Base-by-base conservation (phyloP, 1,284 basidiomycete species). In the Marasmius oreades region DNA sequence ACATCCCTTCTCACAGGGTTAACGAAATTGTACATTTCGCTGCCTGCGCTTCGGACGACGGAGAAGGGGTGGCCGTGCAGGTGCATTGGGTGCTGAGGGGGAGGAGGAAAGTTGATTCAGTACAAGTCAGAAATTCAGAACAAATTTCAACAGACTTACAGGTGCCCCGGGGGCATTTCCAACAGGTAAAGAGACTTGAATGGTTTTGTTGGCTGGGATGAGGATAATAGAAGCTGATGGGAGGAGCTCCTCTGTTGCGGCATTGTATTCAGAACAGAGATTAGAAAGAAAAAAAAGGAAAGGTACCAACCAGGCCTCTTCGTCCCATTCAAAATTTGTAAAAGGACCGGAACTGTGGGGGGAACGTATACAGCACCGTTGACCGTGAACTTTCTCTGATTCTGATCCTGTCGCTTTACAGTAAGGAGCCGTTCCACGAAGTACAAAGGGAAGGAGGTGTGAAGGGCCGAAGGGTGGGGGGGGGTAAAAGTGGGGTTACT, bases 271-370 rank as follows among this genome's bases (percentile, higher is more conserved):
- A n/a, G n/a, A n/a, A n/a, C n/a, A n/a, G n/a, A n/a, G n/a, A n/a
- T n/a, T n/a, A n/a, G n/a, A n/a, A n/a, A n/a, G n/a, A n/a, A n/a
- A n/a, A n/a, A n/a, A n/a, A n/a, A n/a, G n/a, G n/a, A n/a, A n/a
- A n/a, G n/a, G n/a, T n/a, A 67, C n/a, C 75, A 69, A 12, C 69
- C 63, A 16, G 77, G 72, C 37, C 71, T 68, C 46, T 66, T 65
- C 6, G 74, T 69, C 5, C 81, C 80, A 53, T 76, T 80, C 34
- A 83, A 63, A 46, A 84, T 76, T 57, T 83, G 81, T 31, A 84
- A 70, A 33, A 82, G 70, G 0, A 80, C 74, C 0, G 79, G 79
- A 0, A 69, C 67, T 0, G 67, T 69, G 3, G 79, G 80, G 12
- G 75, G 66, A 7, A 53, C 56, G 59, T 69, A 81, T 5, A 63